Percentiles rank a stretch among this genome's conserved stretches.
Conservation (phyloP, 106 monocot species). For the Dendrobium chrysotoxum region DNA sequence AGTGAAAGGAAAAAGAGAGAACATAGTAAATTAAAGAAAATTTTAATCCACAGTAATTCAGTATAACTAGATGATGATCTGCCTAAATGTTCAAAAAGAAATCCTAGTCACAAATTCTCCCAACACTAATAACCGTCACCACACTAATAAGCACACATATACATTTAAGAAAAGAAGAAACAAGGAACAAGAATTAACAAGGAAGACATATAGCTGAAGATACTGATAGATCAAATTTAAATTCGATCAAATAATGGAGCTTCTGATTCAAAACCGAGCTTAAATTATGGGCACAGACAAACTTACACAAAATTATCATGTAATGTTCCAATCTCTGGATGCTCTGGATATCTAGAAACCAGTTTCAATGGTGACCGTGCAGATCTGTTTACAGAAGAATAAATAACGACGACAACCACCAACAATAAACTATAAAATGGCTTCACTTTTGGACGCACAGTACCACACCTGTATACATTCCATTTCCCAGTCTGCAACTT, state of each 20-base stretch:
- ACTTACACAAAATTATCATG: constrained; percentile 98
- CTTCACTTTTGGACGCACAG: background rate
- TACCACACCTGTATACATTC: constrained; percentile 86
- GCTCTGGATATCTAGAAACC: constrained; percentile 38
- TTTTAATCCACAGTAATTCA: background rate
- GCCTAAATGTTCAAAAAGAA: background rate
- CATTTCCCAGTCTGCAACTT: constrained; percentile 79
- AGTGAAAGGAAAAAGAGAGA: background rate
- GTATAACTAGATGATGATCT: background rate
- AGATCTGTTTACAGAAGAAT: constrained; percentile 39
- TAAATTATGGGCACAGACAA: constrained; percentile 2
- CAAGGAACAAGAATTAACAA: background rate
- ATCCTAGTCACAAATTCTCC: background rate
- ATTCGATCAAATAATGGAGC: background rate
- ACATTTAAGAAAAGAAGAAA: background rate
- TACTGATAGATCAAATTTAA: background rate
- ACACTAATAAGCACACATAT: background rate
- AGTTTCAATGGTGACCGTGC: constrained; percentile 72
- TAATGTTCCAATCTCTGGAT: constrained; percentile 74
- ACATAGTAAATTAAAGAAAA: background rate
- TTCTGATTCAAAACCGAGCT: constrained; percentile 2
- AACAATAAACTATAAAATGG: constrained; percentile 4
- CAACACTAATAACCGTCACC: background rate
- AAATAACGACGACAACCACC: background rate
- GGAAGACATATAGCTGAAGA: background rate